phyloP scores from a whole-genome alignment of 2,329 filamentous ascomycete species.

The Venturia carpophila region DNA sequence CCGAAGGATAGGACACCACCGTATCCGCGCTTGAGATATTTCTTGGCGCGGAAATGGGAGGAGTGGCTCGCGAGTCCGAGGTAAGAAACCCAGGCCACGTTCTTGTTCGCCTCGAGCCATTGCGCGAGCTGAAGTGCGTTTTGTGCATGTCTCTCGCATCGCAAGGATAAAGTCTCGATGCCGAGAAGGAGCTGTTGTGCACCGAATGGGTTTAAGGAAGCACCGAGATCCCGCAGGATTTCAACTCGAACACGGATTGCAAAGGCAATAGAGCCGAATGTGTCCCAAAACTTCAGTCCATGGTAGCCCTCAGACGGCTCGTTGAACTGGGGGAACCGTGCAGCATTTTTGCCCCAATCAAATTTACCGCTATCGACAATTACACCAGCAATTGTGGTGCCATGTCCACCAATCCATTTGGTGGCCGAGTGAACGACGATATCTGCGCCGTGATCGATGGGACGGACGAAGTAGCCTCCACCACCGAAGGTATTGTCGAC shows the following conservation, averaged over 20 bases:
- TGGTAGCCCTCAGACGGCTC: slow-evolving; percentile 87
- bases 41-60: slow-evolving; percentile 73
- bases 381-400: slow-evolving; percentile 81
- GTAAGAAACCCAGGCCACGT: slow-evolving; percentile 92
- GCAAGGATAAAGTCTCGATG: slow-evolving; percentile 79
- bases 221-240: slow-evolving; percentile 78
- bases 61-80: slow-evolving; percentile 77
- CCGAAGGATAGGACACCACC: slow-evolving; percentile 91
- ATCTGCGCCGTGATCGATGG: slow-evolving; percentile 84
- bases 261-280: slow-evolving; percentile 75
- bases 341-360: slow-evolving; percentile 78
- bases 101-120: slow-evolving; percentile 74
- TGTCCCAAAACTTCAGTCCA: slow-evolving; percentile 89
- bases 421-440: slow-evolving; percentile 92
- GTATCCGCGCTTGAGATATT: slow-evolving; percentile 75
- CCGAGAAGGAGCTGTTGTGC: slow-evolving; percentile 89
- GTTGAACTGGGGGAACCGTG: slow-evolving; percentile 85
- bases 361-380: slow-evolving; percentile 87
- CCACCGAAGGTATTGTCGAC: slow-evolving; percentile 91
- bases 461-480: slow-evolving; percentile 78
- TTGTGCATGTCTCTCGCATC: slow-evolving; percentile 75
- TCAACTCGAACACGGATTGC: slow-evolving; percentile 83
- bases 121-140: slow-evolving; percentile 74
- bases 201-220: slow-evolving; percentile 77
- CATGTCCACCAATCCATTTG: slow-evolving; percentile 96